Base-by-base conservation (phyloP, 768 basidiomycete genomes). In the Hygrocybe punicea region DNA sequence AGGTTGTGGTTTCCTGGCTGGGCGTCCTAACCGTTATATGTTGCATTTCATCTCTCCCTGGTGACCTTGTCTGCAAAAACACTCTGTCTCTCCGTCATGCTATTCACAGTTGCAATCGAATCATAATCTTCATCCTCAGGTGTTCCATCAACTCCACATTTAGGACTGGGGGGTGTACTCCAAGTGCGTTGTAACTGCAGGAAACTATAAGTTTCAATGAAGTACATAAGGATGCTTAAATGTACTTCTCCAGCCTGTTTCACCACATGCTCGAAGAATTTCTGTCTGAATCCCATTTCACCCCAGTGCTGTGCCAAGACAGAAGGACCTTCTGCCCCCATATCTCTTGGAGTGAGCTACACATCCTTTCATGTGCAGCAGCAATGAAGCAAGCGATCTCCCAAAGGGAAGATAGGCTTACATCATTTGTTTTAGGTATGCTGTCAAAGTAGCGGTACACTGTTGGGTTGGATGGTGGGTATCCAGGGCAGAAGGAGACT, bases 351-450 rank as follows among this genome's bases (percentile, higher is more conserved):
- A 62, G 59, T 36, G 21, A 42, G 25, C 36, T 39, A 4, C 29
- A 51, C 60, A 62, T 62, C 4, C 11, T 60, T 42, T 17, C 37
- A 50, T 62, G 59, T 29, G 55, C 60, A 59, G 60, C 60, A 40
- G 60, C 58, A 13, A 61, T 36, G 47, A 61, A 61, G 46, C 53
- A 23, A 2, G 58, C 60, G 45, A 61, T 40, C 29, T 23, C 39
- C 19, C 40, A 35, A 42, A 53, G 44, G 4, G 21, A n/a, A 44
- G 42, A n/a, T 44, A 44, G 42, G 42, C 42, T 44, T 53, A 61
- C 40, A 35, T 59, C 58, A 25, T 59, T 50, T n/a, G n/a, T n/a
- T 29, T 2, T 29, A 29, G 29, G 29, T 29, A 29, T 29, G 29
- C 29, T 29, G 29, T 29, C 29, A 29, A 29, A 29, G 29, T 29